Evolutionary conservation across 345 rosid species (phyloP).

Genomic region (Theobroma cacao): DNA sequence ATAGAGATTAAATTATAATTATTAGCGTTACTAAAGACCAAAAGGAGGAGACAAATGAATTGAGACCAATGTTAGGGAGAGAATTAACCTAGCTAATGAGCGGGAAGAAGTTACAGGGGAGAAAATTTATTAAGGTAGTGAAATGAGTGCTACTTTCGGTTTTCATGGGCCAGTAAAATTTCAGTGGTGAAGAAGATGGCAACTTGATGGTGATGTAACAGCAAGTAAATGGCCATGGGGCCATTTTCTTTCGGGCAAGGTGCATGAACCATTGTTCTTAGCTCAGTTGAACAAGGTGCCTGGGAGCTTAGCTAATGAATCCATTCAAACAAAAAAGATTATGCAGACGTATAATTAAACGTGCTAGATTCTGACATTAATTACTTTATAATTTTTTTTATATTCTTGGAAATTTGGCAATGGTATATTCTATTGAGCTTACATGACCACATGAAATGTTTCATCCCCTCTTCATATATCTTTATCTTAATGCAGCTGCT

Average conservation of each 20-base stretch:
- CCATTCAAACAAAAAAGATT: neutral
- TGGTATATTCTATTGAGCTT: neutral
- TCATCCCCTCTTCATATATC: neutral
- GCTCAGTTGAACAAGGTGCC: neutral
- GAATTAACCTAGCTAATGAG: neutral
- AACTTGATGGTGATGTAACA: neutral
- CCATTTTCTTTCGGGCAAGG: neutral
- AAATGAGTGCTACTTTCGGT: neutral
- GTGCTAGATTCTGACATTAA: neutral
- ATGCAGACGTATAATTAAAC: neutral
- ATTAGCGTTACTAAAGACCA: neutral
- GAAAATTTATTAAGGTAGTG: neutral
- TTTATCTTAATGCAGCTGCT: neutral
- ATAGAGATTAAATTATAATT: too few relatives aligned
- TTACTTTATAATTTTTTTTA: neutral
- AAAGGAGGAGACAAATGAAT: neutral
- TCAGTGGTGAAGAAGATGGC: neutral
- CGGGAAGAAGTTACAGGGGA: neutral
- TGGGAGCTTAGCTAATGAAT: neutral
- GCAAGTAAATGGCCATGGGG: neutral
- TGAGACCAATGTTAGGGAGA: neutral
- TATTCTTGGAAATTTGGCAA: neutral
- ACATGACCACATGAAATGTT: conserved; percentile 5
- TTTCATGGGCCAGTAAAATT: neutral
- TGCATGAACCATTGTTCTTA: conserved; percentile 28